Base-by-base conservation (phyloP, 306 rosid genomes). In the Cicer chorassanicum region DNA sequence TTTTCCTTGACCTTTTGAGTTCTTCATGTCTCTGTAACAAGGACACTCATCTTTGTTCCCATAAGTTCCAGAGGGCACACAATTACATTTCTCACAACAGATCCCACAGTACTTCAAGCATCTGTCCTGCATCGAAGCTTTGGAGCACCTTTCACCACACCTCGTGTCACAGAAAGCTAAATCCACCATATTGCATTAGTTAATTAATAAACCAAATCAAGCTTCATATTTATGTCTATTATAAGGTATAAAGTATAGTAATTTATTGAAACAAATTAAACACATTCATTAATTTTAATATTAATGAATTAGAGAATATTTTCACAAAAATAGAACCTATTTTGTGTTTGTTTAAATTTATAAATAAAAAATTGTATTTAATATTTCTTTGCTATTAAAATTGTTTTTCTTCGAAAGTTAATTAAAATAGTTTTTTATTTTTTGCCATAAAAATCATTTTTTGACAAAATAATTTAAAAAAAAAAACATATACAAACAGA, bases 1-100 rank as follows among this genome's bases (percentile, higher is more conserved):
- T 74, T 91, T 94, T 83, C 50, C 9, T 5, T 78, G 16, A 57
- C 98, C 96, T 88, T 92, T 87, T 56, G 96, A 79, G 86, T 91
- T 94, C 85, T 83, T 94, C 72, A 88, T 46, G 64, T 84, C 85
- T n/a, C 83, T 81, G 83, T 94, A 91, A 81, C 97, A 94, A 86
- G 97, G 92, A 84, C 97, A 91, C 83, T 94, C 93, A 70, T 90
- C 50, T 84, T 94, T 92, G 86, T 94, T 86, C 8, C 97, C 97
- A 11, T 78, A 87, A 70, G 97, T 91, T 70, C 97, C 97, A 48
- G 97, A 91, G 1, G 98, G 98, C 72, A 91, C 97, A 34, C 98
- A 91, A 0, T 86, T 40, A 72, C 98, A 94, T 74, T 82, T 88
- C 12, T 77, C 83, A 14, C 99, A 94, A 80, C 98, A 94, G 9